Evolutionary conservation across 2,329 filamentous ascomycete species (phyloP), one percentile per base, ranked within the genome.

Genomic region (Alternaria hordeiaustralica): DNA sequence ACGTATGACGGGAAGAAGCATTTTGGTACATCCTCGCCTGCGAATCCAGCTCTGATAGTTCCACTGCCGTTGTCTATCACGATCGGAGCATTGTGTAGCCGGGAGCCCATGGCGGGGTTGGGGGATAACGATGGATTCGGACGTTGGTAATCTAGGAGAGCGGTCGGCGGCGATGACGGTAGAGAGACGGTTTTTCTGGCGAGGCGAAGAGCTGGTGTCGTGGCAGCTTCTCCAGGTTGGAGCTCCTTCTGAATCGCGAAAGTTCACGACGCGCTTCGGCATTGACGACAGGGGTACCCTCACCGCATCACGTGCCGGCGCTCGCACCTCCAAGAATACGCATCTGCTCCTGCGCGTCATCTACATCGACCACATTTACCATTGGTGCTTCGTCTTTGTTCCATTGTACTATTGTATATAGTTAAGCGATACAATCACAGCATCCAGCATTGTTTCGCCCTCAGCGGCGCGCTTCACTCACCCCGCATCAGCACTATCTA

Each of bases 51-150:
- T 79, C 96, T 89, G 79, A 99, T 98, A 5, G 96, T 99, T 70
- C 96, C 96, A 71, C 94, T 97, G 76, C 96, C 96, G 84, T 99
- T 99, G 88, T 99, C 96, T 77, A 99, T 92, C 79, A 99, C 96
- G 81, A 99, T 97, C 63, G 96, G 94, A 71, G 94, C 94, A 86
- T 99, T 99, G 86, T 97, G 96, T 60, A 98, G 89, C 65, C 87
- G 86, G 78, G 91, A 90, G 69, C 87, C 85, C 88, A 90, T 90
- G 44, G 70, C 66, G 73, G 50, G 70, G 70, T 66, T 51, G 21
- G 49, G 23, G 20, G 12, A n/a, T 41, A 45, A 11, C 45, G 44
- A 45, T 41, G 26, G 25, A 2, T 26, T 18, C 9, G 30, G 13
- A 15, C 4, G 10, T 25, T 21, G 15, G 44, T 26, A 12, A n/a